Evolutionary conservation across 2,329 filamentous ascomycete species (phyloP), one percentile per base, ranked within the genome.

Genomic region (Trichoderma polysporum): DNA sequence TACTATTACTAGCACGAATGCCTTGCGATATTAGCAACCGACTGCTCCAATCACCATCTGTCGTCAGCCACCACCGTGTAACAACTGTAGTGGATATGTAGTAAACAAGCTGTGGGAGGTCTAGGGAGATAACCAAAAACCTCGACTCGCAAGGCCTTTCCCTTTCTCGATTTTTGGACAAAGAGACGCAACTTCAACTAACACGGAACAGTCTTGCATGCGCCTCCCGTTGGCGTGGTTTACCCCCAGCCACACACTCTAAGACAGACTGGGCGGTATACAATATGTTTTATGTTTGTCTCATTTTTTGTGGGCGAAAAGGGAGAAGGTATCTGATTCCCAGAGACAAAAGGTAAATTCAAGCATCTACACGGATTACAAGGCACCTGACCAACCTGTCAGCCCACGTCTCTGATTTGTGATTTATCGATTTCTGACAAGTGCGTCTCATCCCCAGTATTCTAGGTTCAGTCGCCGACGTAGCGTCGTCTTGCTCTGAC

Each of bases 341-440:
- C 37, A 25, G 45, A 54, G n/a, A 9, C 39, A 41, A 64, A 56
- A 5, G 49, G 49, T n/a, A 29, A 47, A 33, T 15, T 47, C 56
- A 19, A 63, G 19, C 35, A 53, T 54, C 3, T 45, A 31, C 56
- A 27, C 35, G n/a, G 35, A 33, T 22, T 45, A 41, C 9, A 12
- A 54, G 47, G 25, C 59, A 41, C 49, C 47, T 63, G 59, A 63
- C 41, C 49, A 22, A 31, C 27, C 19, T n/a, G 27, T 63, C 47
- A 61, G 45, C 47, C 22, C 47, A 33, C 13, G 9, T 19, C 33
- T 63, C 13, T 31, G 47, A 52, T 52, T 39, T 61, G n/a, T 61
- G 58, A 61, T 61, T 22, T 13, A 61, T 61, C 58, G 45, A 39
- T 52, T 50, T 61, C 45, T 61, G 45, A 61, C 45, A 49, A 61